phyloP scores from a whole-genome alignment of 306 rosid genomes.

The Pueraria montana region DNA sequence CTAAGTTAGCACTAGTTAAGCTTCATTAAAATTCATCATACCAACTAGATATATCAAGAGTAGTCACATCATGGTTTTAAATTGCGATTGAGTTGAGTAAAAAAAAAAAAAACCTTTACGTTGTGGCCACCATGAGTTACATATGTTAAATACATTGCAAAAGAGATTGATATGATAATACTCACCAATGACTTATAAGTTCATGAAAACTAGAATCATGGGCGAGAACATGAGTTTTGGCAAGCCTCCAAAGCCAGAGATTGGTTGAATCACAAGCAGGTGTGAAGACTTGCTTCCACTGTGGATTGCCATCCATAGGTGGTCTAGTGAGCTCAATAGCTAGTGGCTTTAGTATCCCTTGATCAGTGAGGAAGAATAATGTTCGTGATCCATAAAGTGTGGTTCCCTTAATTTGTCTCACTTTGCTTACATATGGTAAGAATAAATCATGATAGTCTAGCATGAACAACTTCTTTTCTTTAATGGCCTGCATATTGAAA shows the following conservation, averaged over 20 bases:
- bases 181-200: slow-evolving; percentile 29
- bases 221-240: slow-evolving; percentile 18
- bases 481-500: slow-evolving; percentile 39
- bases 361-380: slow-evolving; percentile 45
- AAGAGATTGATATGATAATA: neutral
- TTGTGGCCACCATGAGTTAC: no score
- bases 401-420: slow-evolving; percentile 41
- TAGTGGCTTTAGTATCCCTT: slow-evolving; percentile 52
- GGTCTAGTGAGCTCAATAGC: slow-evolving; percentile 53
- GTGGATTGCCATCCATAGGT: slow-evolving; percentile 38
- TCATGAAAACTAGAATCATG: slow-evolving; percentile 32
- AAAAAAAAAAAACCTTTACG: no score
- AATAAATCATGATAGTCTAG: slow-evolving; percentile 54
- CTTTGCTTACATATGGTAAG: slow-evolving; percentile 51
- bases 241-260: slow-evolving; percentile 51
- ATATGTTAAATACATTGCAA: neutral
- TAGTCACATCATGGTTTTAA: no score
- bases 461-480: slow-evolving; percentile 50
- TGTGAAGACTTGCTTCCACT: slow-evolving; percentile 49
- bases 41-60: no score
- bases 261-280: slow-evolving; percentile 37
- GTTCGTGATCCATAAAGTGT: slow-evolving; percentile 53
- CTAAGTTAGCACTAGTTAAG: neutral
- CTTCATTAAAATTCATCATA: neutral
- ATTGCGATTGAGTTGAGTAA: no score